Conservation (phyloP, 2,329 filamentous ascomycete genomes). For the Pseudogymnoascus sp. region DNA sequence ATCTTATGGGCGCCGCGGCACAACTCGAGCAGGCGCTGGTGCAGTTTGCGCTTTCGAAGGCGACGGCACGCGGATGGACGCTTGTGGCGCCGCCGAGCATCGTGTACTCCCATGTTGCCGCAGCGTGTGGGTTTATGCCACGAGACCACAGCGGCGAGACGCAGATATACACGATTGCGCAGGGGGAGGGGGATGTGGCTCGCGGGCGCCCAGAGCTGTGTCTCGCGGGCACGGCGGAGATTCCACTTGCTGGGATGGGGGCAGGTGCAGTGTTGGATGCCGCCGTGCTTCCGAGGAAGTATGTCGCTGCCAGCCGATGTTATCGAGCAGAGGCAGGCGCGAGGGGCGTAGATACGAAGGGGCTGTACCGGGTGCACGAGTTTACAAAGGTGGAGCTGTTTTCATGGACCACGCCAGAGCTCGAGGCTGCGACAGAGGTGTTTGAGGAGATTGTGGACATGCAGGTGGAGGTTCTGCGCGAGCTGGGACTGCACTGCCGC, state of each 20-base stretch:
- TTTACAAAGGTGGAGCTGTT: constrained; percentile 99
- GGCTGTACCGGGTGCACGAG: constrained; percentile 92
- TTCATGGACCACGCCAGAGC: constrained; percentile 67
- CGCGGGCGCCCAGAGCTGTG: constrained; percentile 59
- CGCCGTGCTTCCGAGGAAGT: constrained; percentile 62
- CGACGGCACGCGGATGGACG: constrained; percentile 66
- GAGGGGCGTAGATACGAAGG: constrained; percentile 82
- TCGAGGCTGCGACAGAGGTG: constrained; percentile 41
- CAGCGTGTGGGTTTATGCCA: constrained; percentile 89
- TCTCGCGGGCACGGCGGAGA: constrained; percentile 86
- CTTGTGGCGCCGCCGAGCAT: constrained; percentile 78
- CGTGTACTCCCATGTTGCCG: constrained; percentile 84
- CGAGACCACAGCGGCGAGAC: constrained; percentile 84
- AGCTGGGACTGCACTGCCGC: constrained; percentile 74
- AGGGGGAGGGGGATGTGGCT: constrained; percentile 52
- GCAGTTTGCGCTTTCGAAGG: constrained; percentile 71
- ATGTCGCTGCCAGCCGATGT: constrained; percentile 81
- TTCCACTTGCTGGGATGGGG: constrained; percentile 85
- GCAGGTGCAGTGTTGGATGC: constrained; percentile 61
- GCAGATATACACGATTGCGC: constrained; percentile 77
- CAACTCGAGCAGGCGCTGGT: constrained; percentile 91
- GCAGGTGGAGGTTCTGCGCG: constrained; percentile 72
- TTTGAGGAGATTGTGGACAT: constrained; percentile 83
- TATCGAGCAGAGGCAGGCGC: constrained; percentile 93
- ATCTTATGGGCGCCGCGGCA: constrained; percentile 81